These are phyloP conservation scores for Rosellinia necatrix DNA, from an alignment of 2,329 filamentous ascomycete species.

Conservation along the genomic window DNA sequence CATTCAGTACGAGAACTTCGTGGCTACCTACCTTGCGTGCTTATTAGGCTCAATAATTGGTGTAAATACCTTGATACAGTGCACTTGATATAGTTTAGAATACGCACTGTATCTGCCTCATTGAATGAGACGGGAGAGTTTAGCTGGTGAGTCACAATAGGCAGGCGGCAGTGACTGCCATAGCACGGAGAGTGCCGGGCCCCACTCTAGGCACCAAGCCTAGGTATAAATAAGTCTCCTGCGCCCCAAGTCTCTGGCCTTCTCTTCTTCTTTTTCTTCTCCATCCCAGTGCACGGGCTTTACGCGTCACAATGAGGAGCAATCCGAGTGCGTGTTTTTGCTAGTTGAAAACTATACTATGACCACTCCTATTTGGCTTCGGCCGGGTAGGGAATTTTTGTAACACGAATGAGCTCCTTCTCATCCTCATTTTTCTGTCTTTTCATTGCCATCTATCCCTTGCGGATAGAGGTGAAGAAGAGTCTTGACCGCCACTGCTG, in stretches of 20 bases:
- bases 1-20: no score
- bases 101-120: no score
- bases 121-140: no score
- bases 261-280: constrained; percentile 35
- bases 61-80: no score
- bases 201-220: not conserved
- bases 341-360: constrained; percentile 87
- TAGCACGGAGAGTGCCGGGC: no score
- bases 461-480: constrained; percentile 56
- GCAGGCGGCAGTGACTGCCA: no score
- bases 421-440: constrained; percentile 50
- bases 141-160: not conserved
- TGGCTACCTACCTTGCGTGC: no score
- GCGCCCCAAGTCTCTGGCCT: constrained; percentile 2
- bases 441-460: constrained; percentile 58
- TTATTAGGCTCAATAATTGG: no score
- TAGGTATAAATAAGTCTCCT: constrained; percentile 24
- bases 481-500: no score
- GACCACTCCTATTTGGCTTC: constrained; percentile 75
- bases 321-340: constrained; percentile 87
- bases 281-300: constrained; percentile 74
- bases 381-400: constrained; percentile 80
- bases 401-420: constrained; percentile 45
- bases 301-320: constrained; percentile 86
- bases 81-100: no score